Evolutionary conservation across 345 rosid genomes (phyloP).

Genomic region (Dipteronia dyeriana): DNA sequence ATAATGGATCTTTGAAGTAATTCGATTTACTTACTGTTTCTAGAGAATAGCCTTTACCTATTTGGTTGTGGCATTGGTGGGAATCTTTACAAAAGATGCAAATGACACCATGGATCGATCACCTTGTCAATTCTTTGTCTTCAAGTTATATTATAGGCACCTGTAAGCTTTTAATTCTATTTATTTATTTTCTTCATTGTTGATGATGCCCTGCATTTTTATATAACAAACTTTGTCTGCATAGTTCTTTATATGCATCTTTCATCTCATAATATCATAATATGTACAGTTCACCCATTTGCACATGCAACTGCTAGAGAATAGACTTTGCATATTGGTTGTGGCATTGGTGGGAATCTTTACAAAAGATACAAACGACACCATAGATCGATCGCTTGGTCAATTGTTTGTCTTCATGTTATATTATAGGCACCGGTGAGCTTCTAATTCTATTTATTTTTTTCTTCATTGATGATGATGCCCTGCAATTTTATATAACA

Average conservation of each 20-base stretch:
- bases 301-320: too few relatives aligned
- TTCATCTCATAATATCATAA: neutral
- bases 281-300: neutral
- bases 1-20: neutral
- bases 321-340: constrained; percentile 76
- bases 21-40: constrained; percentile 4
- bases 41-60: constrained; percentile 94
- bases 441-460: too few relatives aligned
- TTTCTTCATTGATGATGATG: too few relatives aligned
- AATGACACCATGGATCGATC: constrained; percentile 30
- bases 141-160: constrained; percentile 60
- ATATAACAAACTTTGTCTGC: neutral
- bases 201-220: neutral
- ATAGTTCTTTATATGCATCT: neutral
- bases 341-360: constrained; percentile 70
- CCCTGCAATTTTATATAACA: too few relatives aligned
- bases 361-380: constrained; percentile 34
- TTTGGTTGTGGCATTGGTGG: constrained; percentile 61
- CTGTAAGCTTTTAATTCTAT: constrained; percentile 43
- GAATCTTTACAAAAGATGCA: constrained; percentile 52
- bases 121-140: constrained; percentile 44
- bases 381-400: constrained; percentile 33
- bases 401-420: constrained; percentile 52
- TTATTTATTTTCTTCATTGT: neutral
- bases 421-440: constrained; percentile 20